These are phyloP conservation scores for Ophiocordyceps camponoti-rufipedis DNA, from an alignment of 2,329 filamentous ascomycete species.

Conservation along the genomic window DNA sequence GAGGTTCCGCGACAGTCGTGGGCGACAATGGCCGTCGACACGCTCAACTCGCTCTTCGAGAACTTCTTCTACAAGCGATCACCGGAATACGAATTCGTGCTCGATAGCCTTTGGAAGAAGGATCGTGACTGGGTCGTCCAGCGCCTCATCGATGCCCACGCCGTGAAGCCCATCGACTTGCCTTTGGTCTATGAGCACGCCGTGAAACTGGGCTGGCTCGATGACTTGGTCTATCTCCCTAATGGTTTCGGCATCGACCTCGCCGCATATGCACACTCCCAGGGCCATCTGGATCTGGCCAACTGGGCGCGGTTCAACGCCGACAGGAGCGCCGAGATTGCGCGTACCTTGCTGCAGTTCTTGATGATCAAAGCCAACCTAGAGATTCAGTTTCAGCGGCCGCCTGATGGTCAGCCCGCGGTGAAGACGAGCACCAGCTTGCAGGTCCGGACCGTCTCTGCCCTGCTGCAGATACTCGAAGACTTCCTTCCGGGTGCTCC, in stretches of 20 bases:
- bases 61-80: constrained; percentile 68
- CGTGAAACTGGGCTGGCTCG: constrained; percentile 66
- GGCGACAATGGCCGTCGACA: constrained; percentile 57
- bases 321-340: constrained; percentile 48
- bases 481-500: constrained; percentile 43
- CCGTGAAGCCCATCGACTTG: constrained; percentile 41
- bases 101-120: constrained; percentile 82
- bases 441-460: constrained; percentile 69
- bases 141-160: constrained; percentile 67
- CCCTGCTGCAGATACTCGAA: constrained; percentile 62
- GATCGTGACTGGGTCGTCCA: constrained; percentile 75
- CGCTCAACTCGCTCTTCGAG: constrained; percentile 59
- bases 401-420: constrained; percentile 39
- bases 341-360: constrained; percentile 58
- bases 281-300: constrained; percentile 60
- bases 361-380: constrained; percentile 68
- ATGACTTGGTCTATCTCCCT: constrained; percentile 57
- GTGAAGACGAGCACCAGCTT: constrained; percentile 52
- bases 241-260: constrained; percentile 81
- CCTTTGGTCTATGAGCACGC: constrained; percentile 41
- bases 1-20: constrained; percentile 57
- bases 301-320: constrained; percentile 62
- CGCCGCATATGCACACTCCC: constrained; percentile 67
- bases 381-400: constrained; percentile 56
- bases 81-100: constrained; percentile 66